Evolutionary conservation across 176 grass and related monocot species (phyloP).

Genomic region (Aegilops speltoides): DNA sequence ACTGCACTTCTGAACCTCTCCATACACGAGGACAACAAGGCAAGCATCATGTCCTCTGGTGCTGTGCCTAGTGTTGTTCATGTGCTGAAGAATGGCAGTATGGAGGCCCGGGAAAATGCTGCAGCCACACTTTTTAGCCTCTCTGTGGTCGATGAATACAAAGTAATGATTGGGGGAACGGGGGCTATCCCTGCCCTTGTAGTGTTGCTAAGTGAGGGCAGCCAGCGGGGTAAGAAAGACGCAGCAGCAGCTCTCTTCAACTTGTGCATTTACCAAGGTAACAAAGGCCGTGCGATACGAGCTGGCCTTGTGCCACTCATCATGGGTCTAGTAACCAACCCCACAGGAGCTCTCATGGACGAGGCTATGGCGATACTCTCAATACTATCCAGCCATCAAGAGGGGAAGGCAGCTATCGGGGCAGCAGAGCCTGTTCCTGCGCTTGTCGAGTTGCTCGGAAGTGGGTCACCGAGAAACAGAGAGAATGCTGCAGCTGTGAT

Average conservation of each 20-base stretch:
- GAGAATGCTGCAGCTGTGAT: slow-evolving; percentile 89
- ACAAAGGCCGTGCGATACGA: slow-evolving; percentile 77
- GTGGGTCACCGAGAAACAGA: slow-evolving; percentile 68
- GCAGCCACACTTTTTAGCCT: slow-evolving; percentile 94
- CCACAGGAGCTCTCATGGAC: slow-evolving; percentile 61
- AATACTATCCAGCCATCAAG: slow-evolving; percentile 79
- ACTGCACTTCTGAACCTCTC: slow-evolving; percentile 91
- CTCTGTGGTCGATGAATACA: slow-evolving; percentile 85
- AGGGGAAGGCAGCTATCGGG: slow-evolving; percentile 73
- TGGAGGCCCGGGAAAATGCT: slow-evolving; percentile 94
- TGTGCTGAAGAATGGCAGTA: slow-evolving; percentile 88
- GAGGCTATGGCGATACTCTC: slow-evolving; percentile 88
- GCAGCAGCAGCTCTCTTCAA: slow-evolving; percentile 95
- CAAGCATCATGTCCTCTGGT: slow-evolving; percentile 63
- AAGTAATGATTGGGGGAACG: slow-evolving; percentile 72
- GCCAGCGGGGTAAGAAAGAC: slow-evolving; percentile 83
- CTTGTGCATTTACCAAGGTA: slow-evolving; percentile 94
- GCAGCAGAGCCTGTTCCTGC: slow-evolving; percentile 70
- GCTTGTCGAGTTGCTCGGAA: slow-evolving; percentile 74
- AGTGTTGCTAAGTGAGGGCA: slow-evolving; percentile 77
- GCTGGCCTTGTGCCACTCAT: slow-evolving; percentile 82
- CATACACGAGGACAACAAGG: slow-evolving; percentile 86
- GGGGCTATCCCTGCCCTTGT: slow-evolving; percentile 88
- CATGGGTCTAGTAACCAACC: slow-evolving; percentile 75
- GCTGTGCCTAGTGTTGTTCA: slow-evolving; percentile 75